Percentiles rank a stretch among this genome's conserved stretches.
phyloP scores from a whole-genome alignment of 1,284 basidiomycete species.

The Earliella scabrosa region DNA sequence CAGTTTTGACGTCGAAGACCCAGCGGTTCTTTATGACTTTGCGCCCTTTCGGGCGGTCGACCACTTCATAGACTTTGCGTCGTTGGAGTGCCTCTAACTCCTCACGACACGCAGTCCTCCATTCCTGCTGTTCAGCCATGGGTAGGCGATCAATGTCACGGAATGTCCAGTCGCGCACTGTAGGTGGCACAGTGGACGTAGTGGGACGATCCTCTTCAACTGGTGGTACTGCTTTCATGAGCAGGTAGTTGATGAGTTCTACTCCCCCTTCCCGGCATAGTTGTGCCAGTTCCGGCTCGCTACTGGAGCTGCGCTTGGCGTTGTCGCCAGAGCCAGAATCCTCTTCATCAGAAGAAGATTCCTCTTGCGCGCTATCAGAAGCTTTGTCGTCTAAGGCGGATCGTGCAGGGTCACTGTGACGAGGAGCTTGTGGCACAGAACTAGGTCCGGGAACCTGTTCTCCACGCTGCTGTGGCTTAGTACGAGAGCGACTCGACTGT shows the following conservation, averaged over 20 bases:
- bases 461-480: neutral
- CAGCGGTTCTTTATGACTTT: conserved; percentile 30
- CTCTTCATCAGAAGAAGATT: neutral
- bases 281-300: neutral
- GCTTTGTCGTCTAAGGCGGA: neutral
- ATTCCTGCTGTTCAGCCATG: conserved; percentile 6
- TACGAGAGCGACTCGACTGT: conserved; percentile 6
- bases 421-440: neutral
- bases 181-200: conserved; percentile 1
- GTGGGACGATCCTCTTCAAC: neutral
- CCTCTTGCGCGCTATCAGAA: neutral
- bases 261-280: conserved; percentile 17
- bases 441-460: conserved; percentile 5
- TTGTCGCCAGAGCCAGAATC: neutral
- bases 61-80: conserved; percentile 24
- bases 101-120: conserved; percentile 5
- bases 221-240: neutral
- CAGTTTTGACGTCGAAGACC: conserved; percentile 26
- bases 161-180: conserved; percentile 19
- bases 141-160: conserved; percentile 14
- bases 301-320: neutral
- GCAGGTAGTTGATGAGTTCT: neutral
- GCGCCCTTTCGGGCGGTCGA: conserved; percentile 23
- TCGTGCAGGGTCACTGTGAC: neutral
- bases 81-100: conserved; percentile 17